phyloP scores from a whole-genome alignment of 495 filamentous ascomycete species.

The Bathelium albidoporum region DNA sequence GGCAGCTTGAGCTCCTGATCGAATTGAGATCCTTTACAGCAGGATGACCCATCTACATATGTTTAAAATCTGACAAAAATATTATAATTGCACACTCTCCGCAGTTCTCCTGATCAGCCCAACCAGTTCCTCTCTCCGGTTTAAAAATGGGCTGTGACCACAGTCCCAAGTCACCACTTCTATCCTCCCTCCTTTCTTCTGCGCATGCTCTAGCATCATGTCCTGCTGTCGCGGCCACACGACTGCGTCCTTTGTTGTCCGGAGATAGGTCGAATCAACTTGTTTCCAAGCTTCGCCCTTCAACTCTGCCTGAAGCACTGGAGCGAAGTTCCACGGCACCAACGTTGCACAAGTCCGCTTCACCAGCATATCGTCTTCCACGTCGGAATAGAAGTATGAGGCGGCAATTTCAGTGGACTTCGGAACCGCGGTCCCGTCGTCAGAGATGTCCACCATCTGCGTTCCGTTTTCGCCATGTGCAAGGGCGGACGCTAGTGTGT shows the following conservation, averaged over 20 bases:
- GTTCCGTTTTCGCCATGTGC: not conserved
- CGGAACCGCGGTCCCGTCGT: not conserved
- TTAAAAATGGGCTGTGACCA: not conserved
- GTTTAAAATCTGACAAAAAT: too few relatives aligned
- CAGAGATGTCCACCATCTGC: not conserved
- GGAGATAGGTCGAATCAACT: not conserved
- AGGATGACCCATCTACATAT: too few relatives aligned
- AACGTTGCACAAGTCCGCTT: not conserved
- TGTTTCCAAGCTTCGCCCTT: not conserved
- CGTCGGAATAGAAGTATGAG: not conserved
- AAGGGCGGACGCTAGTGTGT: not conserved
- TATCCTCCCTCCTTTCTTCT: not conserved
- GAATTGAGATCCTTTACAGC: too few relatives aligned
- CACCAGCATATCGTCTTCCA: not conserved
- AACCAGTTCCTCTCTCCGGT: not conserved
- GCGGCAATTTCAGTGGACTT: not conserved
- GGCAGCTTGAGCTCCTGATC: too few relatives aligned
- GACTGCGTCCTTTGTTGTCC: not conserved
- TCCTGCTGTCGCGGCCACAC: not conserved
- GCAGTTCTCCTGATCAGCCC: not conserved
- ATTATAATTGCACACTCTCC: not conserved
- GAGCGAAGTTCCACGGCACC: not conserved
- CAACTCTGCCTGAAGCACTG: not conserved
- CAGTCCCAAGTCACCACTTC: not conserved
- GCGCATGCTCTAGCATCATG: not conserved